phyloP scores from a whole-genome alignment of 331 rosid species.

The Malus hybrid region DNA sequence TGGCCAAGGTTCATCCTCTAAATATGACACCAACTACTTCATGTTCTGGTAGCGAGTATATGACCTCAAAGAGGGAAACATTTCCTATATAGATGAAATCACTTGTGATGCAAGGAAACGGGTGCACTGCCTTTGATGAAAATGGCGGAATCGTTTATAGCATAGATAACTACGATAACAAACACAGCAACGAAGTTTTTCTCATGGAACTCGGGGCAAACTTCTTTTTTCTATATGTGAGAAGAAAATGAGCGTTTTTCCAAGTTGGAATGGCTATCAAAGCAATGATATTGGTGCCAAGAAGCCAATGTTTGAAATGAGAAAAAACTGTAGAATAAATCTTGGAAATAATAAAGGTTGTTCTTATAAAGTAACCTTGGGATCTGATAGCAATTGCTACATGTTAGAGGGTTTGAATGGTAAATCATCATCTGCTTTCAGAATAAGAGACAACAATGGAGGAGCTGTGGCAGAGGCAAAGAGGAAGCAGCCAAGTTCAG shows the following conservation, averaged over 20 bases:
- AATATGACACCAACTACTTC: background rate
- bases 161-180: background rate
- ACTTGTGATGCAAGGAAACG: background rate
- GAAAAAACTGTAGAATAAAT: background rate
- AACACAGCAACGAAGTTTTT: background rate
- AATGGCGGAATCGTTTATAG: background rate
- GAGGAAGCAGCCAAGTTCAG: background rate
- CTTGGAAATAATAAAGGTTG: background rate
- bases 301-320: background rate
- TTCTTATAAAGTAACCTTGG: background rate
- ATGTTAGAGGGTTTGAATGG: background rate
- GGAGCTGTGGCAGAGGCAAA: background rate
- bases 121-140: background rate
- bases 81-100: background rate
- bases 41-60: background rate
- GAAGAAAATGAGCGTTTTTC: background rate
- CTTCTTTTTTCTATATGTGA: background rate
- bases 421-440: background rate
- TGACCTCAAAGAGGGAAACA: background rate
- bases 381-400: background rate
- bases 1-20: background rate
- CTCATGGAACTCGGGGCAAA: background rate
- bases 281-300: background rate
- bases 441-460: background rate
- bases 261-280: background rate